Evolutionary conservation across 2,329 filamentous ascomycete species (phyloP).

Genomic region (Dactylonectria macrodidyma): DNA sequence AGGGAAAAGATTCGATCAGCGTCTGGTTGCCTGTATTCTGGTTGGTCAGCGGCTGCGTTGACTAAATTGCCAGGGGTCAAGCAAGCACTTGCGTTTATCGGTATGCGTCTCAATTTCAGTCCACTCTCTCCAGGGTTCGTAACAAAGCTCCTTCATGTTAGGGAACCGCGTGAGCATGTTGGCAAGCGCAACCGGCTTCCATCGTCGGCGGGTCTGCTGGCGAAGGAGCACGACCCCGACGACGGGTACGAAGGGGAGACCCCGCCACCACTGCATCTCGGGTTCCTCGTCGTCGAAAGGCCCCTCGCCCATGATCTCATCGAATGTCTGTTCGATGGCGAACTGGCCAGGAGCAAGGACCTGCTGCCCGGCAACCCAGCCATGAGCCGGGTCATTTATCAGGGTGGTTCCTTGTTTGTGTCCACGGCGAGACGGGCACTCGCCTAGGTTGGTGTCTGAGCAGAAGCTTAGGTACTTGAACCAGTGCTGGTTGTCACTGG

Average conservation of each 20-base stretch:
- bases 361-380: conserved; percentile 48
- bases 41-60: conserved; percentile 33
- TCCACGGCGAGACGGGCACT: conserved; percentile 25
- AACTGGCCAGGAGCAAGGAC: conserved; percentile 28
- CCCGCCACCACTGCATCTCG: conserved; percentile 52
- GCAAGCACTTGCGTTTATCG: conserved; percentile 49
- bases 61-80: conserved; percentile 14
- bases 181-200: conserved; percentile 49
- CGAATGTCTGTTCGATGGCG: conserved; percentile 43
- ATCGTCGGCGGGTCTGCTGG: conserved; percentile 55
- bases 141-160: conserved; percentile 54
- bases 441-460: conserved; percentile 35
- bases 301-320: conserved; percentile 49
- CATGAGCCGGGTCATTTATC: conserved; percentile 48
- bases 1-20: conserved; percentile 48
- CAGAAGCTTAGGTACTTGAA: conserved; percentile 53
- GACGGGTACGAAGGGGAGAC: conserved; percentile 52
- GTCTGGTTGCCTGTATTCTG: conserved; percentile 41
- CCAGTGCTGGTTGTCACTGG: conserved; percentile 53
- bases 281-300: conserved; percentile 46
- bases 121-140: conserved; percentile 57
- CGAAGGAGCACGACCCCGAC: conserved; percentile 54
- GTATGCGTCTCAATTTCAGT: conserved; percentile 34
- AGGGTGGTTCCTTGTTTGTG: conserved; percentile 35
- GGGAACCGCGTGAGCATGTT: conserved; percentile 54